Conservation (phyloP, 192 early-diverging fungal species). For the Diversispora epigaea region DNA sequence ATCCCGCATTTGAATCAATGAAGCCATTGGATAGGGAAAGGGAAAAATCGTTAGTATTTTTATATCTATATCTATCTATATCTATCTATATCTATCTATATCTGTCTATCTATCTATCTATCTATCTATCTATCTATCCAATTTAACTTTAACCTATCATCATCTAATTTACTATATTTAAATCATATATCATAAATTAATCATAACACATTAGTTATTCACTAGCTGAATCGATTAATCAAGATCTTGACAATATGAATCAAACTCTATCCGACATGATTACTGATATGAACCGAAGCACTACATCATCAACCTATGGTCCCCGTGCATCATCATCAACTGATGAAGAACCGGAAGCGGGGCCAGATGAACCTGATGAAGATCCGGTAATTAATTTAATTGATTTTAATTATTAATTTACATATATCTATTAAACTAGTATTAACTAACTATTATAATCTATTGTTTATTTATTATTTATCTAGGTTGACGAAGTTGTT, state of each 20-base stretch:
- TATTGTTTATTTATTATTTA: background rate
- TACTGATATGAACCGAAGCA: conserved; percentile 78
- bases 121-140: background rate
- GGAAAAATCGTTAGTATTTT: conserved; percentile 37
- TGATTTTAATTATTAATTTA: background rate
- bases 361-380: conserved; percentile 33
- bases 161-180: conserved; percentile 41
- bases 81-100: background rate
- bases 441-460: background rate
- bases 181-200: too few relatives aligned
- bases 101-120: too few relatives aligned
- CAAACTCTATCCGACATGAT: conserved; percentile 77
- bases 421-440: background rate
- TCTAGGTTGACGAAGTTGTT: conserved; percentile 69
- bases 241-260: conserved; percentile 84
- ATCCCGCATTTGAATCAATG: conserved; percentile 45
- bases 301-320: conserved; percentile 23
- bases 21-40: conserved; percentile 43
- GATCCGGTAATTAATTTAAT: conserved; percentile 37
- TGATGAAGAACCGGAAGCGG: conserved; percentile 22
- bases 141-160: background rate
- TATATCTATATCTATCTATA: too few relatives aligned
- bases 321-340: conserved; percentile 40
- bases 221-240: conserved; percentile 83
- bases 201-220: conserved; percentile 70